phyloP scores from a whole-genome alignment of 306 rosid genomes.

The Cucumis hystrix region DNA sequence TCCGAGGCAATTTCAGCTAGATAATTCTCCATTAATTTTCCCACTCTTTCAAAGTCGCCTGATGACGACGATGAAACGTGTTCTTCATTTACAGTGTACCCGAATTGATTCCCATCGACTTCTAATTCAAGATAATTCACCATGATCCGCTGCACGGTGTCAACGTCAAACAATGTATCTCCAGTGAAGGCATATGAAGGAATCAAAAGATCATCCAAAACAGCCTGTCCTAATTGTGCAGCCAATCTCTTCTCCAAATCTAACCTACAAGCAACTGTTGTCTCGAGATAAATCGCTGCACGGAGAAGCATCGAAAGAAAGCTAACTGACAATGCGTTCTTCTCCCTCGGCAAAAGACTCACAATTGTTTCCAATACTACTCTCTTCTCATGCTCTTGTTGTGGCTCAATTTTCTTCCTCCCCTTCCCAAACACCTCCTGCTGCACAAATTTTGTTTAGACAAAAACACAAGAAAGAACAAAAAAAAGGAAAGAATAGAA shows the following conservation, averaged over 20 bases:
- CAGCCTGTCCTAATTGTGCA: conserved; percentile 61
- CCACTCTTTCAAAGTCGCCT: conserved; percentile 49
- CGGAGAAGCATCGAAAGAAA: conserved; percentile 86
- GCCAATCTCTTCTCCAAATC: conserved; percentile 90
- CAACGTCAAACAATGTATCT: conserved; percentile 76
- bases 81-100: conserved; percentile 27
- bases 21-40: conserved; percentile 72
- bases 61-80: conserved; percentile 42
- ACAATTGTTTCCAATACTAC: conserved; percentile 80
- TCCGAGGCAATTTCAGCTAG: conserved; percentile 82
- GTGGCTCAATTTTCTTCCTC: conserved; percentile 65
- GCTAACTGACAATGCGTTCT: conserved; percentile 68
- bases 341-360: conserved; percentile 83
- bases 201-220: conserved; percentile 78
- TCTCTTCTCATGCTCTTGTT: conserved; percentile 77
- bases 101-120: conserved; percentile 19
- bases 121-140: conserved; percentile 47
- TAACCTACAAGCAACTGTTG: conserved; percentile 89
- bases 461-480: not conserved
- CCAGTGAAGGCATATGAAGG: conserved; percentile 75
- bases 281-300: conserved; percentile 64
- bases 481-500: not conserved
- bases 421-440: conserved; percentile 72
- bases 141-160: conserved; percentile 65
- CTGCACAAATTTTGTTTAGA: conserved; percentile 6